Conservation (phyloP, 345 rosid species). For the Clarkia xantiana region DNA sequence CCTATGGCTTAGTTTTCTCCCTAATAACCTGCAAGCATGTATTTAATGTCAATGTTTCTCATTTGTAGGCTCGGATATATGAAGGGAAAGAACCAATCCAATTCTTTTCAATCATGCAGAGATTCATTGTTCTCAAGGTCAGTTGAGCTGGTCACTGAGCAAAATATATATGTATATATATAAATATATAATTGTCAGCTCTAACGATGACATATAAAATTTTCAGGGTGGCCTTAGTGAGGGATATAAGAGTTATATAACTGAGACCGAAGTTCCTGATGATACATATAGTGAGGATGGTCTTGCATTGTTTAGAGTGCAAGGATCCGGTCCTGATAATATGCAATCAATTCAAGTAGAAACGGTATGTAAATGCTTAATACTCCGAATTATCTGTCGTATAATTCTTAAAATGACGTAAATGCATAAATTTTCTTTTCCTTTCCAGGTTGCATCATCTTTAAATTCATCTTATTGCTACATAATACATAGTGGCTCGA, state of each 20-base stretch:
- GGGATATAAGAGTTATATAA: slow-evolving; percentile 64
- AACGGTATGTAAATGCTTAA: slow-evolving; percentile 36
- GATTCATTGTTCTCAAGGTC: slow-evolving; percentile 84
- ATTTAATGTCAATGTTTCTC: slow-evolving; percentile 8
- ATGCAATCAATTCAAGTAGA: slow-evolving; percentile 99
- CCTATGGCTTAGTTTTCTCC: slow-evolving; percentile 3
- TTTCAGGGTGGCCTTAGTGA: slow-evolving; percentile 83
- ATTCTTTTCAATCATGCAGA: slow-evolving; percentile 80
- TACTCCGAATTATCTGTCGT: slow-evolving; percentile 1
- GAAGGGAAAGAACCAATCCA: slow-evolving; percentile 93
- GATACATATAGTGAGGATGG: slow-evolving; percentile 69
- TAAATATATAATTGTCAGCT: too few species aligned
- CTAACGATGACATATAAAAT: neutral
- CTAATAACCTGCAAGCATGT: slow-evolving; percentile 2
- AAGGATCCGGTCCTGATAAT: slow-evolving; percentile 97
- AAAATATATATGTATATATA: too few species aligned
- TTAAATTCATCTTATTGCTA: slow-evolving; percentile 86
- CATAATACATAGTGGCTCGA: slow-evolving; percentile 66
- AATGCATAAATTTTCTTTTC: neutral
- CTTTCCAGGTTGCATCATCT: slow-evolving; percentile 61
- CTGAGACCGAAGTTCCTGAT: slow-evolving; percentile 65
- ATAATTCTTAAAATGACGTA: neutral
- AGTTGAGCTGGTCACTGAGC: slow-evolving; percentile 17
- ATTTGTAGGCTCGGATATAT: slow-evolving; percentile 60
- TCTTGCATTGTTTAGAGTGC: slow-evolving; percentile 70